Evolutionary conservation across 2,329 filamentous ascomycete species (phyloP), one percentile per base, ranked within the genome.

Genomic region (Fusarium robinianum): DNA sequence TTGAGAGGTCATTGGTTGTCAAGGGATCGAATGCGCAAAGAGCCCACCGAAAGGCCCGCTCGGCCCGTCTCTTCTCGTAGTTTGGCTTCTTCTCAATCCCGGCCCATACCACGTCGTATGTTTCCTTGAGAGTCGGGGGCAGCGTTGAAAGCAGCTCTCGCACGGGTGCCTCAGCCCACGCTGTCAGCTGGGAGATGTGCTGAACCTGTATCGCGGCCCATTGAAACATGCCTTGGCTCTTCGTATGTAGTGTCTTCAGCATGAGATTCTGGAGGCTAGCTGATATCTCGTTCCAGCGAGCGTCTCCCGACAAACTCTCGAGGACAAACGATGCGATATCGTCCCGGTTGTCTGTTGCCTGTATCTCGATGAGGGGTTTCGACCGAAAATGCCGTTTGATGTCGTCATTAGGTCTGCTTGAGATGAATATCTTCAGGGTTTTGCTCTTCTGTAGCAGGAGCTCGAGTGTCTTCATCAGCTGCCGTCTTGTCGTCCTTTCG

Each of bases 171-270:
- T 31, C 15, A 4, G 8, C n/a, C 29, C 29, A 31, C 25, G 16
- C 12, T 5, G 14, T 29, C n/a, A 16, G 10, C 26, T 29, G 26
- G 6, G 11, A 14, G 10, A 30, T 14, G 11, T 31, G 26, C 9
- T 23, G 16, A 16, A 39, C 18, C 11, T 39, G 25, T 3, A 39
- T 7, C 3, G 41, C 17, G 9, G 22, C 41, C 40, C 40, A 49
- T n/a, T 45, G 46, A 19, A 49, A 49, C 46, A 49, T 49, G 6
- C 41, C 46, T 3, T 40, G n/a, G 18, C 35, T 44, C 8, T 17
- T n/a, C 10, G 10, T 7, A 8, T 16, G 16, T 1, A 49, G 15
- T 7, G 15, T 17, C 27, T 22, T n/a, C 19, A 10, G 12, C 18
- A 38, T 34, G 6, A 25, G n/a, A 4, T 38, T 4, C 16, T 12